Base-by-base conservation (phyloP, 805 yeast species). In the Barnettozyma botsteinii region DNA sequence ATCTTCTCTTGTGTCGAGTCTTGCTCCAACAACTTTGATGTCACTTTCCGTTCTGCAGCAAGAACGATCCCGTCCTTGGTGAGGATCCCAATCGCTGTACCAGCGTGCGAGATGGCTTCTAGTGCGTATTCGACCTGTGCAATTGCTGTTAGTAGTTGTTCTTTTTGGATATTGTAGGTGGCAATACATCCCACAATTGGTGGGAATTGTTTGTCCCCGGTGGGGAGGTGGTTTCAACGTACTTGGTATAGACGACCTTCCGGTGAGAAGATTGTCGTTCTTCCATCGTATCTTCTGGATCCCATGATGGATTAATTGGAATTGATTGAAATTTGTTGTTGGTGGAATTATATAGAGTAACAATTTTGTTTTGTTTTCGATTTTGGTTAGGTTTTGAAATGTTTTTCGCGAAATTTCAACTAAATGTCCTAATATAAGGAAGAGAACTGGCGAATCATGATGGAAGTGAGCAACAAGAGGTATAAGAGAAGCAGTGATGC, bases 211-310 rank as follows among this genome's bases (percentile, higher is more conserved):
- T n/a, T n/a, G n/a, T n/a, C n/a, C n/a, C n/a, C n/a, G n/a, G n/a
- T n/a, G n/a, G n/a, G n/a, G n/a, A n/a, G n/a, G n/a, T n/a, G n/a
- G n/a, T n/a, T n/a, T 18, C 15, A 8, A 64, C 75, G 13, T 53
- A 77, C 88, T 67, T 93, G 99, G 66, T 93, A 93, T 42, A 93
- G 73, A 65, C 98, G 79, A 29, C 99, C 99, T 62, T 93, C 99
- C 9, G 99, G 99, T 29, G 98, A 91, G 68, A 93, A 93, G 57
- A 93, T 94, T 5, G 98, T 93, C 37, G 99, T 93, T 75, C 99
- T 79, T 47, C 96, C 84, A 67, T 93, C 99, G 87, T 93, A 93
- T 77, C 99, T 81, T 83, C 98, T 84, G 53, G 96, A 86, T 14
- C 80, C 79, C 80, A 74, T 75, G n/a, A n/a, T n/a, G n/a, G n/a